Conservation (phyloP, 148 eudicot genomes). For the Dianthus caryophyllus region DNA sequence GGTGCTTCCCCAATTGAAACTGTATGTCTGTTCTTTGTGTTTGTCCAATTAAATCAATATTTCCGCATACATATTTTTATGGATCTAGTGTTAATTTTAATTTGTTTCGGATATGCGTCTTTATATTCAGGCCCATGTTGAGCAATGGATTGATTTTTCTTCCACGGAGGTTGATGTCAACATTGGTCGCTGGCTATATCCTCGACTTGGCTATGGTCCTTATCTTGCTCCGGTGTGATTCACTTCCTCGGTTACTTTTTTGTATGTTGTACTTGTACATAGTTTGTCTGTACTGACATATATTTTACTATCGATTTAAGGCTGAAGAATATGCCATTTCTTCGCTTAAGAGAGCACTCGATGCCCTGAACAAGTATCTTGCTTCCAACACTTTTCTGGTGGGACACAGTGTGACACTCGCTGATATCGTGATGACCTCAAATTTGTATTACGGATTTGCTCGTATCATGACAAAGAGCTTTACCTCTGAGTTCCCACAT, state of each 20-base stretch:
- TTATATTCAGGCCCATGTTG: conserved; percentile 40
- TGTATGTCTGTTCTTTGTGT: conserved; percentile 29
- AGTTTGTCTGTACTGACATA: background rate
- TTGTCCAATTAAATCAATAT: background rate
- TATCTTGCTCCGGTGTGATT: conserved; percentile 45
- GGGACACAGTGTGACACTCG: conserved; percentile 61
- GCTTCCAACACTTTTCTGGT: conserved; percentile 64
- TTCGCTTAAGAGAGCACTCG: conserved; percentile 57
- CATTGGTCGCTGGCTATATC: conserved; percentile 35
- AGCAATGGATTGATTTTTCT: conserved; percentile 71
- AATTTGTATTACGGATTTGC: conserved; percentile 45
- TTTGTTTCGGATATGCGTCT: background rate
- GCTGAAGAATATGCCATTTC: conserved; percentile 65
- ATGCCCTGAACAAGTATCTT: conserved; percentile 57
- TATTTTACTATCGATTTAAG: conserved; percentile 24
- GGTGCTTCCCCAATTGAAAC: conserved; percentile 45
- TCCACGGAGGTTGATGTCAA: conserved; percentile 50
- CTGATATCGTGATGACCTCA: conserved; percentile 58
- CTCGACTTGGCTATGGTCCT: conserved; percentile 37
- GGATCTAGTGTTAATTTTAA: background rate
- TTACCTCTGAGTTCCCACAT: conserved; percentile 70
- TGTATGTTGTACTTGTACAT: background rate
- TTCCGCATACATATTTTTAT: background rate
- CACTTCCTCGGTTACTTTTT: background rate
- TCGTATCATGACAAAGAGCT: conserved; percentile 54